phyloP scores from a whole-genome alignment of 1,284 basidiomycete species.

The Pyrrhoderma noxium region DNA sequence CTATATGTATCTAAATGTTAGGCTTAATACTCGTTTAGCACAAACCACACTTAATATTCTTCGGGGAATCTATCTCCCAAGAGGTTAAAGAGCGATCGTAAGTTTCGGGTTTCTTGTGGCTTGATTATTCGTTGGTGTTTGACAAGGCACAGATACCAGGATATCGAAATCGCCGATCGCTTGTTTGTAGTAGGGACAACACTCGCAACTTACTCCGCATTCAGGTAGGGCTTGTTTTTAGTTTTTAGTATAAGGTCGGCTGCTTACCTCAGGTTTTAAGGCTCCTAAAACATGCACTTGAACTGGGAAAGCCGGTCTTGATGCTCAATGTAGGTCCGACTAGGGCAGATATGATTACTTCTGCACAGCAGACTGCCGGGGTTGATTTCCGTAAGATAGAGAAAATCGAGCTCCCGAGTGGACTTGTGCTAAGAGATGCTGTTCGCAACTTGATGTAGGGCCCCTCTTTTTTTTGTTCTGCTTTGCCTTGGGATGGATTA shows the following conservation, averaged over 20 bases:
- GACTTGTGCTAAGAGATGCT: constrained; percentile 59
- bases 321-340: constrained; percentile 84
- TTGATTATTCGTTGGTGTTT: not conserved
- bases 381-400: constrained; percentile 34
- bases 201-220: constrained; percentile 88
- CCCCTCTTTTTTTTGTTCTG: too few species aligned
- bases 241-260: too few species aligned
- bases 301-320: constrained; percentile 69
- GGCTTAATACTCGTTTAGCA: constrained; percentile 36
- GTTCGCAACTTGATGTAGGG: constrained; percentile 51
- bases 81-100: constrained; percentile 65
- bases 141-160: constrained; percentile 39
- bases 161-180: constrained; percentile 56
- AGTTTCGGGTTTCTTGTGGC: constrained; percentile 24
- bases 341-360: constrained; percentile 60
- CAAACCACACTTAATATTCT: constrained; percentile 84
- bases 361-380: constrained; percentile 25
- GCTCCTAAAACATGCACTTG: constrained; percentile 74
- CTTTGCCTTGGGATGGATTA: too few species aligned
- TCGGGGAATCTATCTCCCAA: constrained; percentile 75
- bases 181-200: constrained; percentile 83
- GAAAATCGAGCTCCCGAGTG: constrained; percentile 70
- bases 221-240: constrained; percentile 42
- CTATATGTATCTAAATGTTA: not conserved
- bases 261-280: too few species aligned